Conservation (phyloP, 257 asterid genomes). For the Hygrophila difformis region DNA sequence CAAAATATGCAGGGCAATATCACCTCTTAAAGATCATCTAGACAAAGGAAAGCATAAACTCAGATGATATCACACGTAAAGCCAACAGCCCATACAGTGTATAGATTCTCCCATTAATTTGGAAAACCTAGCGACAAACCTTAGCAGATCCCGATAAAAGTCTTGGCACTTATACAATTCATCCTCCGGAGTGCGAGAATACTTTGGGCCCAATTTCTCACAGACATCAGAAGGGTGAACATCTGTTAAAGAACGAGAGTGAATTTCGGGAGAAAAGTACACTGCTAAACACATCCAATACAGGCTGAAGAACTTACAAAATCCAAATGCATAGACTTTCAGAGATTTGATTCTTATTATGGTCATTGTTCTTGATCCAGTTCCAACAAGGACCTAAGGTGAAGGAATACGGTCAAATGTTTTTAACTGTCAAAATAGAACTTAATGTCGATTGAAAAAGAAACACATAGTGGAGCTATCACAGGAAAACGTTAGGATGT, state of each 20-base stretch:
- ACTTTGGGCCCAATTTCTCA: slow-evolving; percentile 81
- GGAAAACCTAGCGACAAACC: slow-evolving; percentile 36
- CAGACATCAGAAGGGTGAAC: slow-evolving; percentile 91
- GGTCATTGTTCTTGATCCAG: slow-evolving; percentile 90
- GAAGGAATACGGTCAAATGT: slow-evolving; percentile 2
- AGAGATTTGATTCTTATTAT: slow-evolving; percentile 79
- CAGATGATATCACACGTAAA: no score
- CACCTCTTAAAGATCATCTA: no score
- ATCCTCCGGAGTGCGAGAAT: slow-evolving; percentile 53
- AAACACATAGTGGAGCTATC: neutral
- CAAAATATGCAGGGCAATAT: no score
- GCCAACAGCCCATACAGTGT: no score
- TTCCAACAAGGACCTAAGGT: slow-evolving; percentile 89
- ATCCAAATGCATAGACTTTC: slow-evolving; percentile 89
- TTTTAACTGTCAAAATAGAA: slow-evolving; percentile 5
- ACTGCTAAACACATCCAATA: neutral
- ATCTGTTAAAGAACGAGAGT: slow-evolving; percentile 36
- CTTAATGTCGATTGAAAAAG: neutral
- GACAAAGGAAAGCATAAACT: no score
- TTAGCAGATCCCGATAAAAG: slow-evolving; percentile 80
- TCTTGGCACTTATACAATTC: slow-evolving; percentile 62
- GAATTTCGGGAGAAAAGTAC: neutral
- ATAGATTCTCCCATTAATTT: no score
- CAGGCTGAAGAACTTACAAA: slow-evolving; percentile 55
- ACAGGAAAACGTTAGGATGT: neutral